Base-by-base conservation (phyloP, 2,329 filamentous ascomycete genomes). In the Diaporthe helianthi region DNA sequence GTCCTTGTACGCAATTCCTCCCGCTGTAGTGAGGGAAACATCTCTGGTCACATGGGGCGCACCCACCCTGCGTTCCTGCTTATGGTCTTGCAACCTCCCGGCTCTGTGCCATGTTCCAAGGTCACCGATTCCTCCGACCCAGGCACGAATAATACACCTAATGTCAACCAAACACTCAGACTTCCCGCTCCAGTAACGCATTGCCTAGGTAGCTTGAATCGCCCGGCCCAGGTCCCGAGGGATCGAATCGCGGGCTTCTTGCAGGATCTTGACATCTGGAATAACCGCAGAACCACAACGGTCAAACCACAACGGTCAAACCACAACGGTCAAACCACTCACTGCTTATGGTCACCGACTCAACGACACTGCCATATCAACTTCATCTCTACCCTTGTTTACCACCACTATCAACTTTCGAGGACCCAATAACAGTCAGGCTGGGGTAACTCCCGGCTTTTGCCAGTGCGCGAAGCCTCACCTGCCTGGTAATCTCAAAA, bases 251-350 rank as follows among this genome's bases (percentile, higher is more conserved):
- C 47, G 65, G 49, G 44, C 44, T 54, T 47, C 41, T 29, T 33
- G 63, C 54, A 47, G 47, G 38, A 47, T 65, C 64, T 60, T 64
- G 67, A 60, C 58, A 63, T 15, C 36, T 38, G 17, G 36, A n/a
- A n/a, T n/a, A n/a, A n/a, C n/a, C n/a, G n/a, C n/a, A 69, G 61
- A 54, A 69, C 53, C 33, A 38, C 22, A n/a, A 52, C n/a, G 36
- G 44, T 29, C 67, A 49, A 54, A 69, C 53, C 33, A 38, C 22
- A n/a, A 52, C n/a, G 36, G 44, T 29, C 67, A 49, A 38, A 38
- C 13, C 24, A 46, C 36, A 38, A 38, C 36, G 36, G 36, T 38
- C 36, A 38, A 38, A 38, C 13, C 36, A 12, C 36, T 63, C 49
- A 51, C 44, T 58, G 31, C 55, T 12, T 47, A 64, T 70, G 69